These are phyloP conservation scores for Leucocoprinus birnbaumii DNA, from an alignment of 768 basidiomycete species.

Conservation along the genomic window DNA sequence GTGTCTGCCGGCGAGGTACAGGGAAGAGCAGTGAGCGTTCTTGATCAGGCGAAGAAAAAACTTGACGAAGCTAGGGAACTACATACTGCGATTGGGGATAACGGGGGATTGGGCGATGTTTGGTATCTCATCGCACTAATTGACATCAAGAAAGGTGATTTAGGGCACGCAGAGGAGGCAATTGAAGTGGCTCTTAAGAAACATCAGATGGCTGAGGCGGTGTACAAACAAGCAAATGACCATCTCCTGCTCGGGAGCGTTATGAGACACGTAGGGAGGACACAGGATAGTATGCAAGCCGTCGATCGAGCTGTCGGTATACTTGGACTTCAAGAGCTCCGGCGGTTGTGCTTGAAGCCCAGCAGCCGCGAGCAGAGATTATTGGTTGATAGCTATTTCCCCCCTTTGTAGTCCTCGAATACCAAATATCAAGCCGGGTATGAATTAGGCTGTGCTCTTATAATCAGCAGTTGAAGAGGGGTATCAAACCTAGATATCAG, in stretches of 20 bases:
- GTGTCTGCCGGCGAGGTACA: background rate
- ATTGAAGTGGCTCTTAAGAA: background rate
- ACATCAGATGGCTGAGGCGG: background rate
- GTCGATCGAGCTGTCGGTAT: background rate
- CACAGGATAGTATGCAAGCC: background rate
- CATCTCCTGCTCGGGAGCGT: background rate
- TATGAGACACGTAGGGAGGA: background rate
- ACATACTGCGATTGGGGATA: constrained; percentile 1
- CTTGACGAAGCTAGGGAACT: background rate
- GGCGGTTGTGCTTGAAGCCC: background rate
- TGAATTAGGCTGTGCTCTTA: too few species aligned
- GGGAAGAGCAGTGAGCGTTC: background rate
- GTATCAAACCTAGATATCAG: too few species aligned
- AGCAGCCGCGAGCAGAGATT: too few species aligned
- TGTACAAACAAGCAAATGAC: constrained; percentile 2
- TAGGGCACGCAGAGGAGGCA: background rate
- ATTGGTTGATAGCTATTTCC: too few species aligned
- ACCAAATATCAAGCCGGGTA: too few species aligned
- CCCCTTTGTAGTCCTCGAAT: too few species aligned
- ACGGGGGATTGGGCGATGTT: background rate
- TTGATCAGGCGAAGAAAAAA: background rate
- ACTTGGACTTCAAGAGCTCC: background rate
- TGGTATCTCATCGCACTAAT: background rate
- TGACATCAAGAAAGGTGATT: background rate
- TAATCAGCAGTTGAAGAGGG: too few species aligned